Conservation (phyloP, 2,329 filamentous ascomycete species). For the Dothistroma pini region DNA sequence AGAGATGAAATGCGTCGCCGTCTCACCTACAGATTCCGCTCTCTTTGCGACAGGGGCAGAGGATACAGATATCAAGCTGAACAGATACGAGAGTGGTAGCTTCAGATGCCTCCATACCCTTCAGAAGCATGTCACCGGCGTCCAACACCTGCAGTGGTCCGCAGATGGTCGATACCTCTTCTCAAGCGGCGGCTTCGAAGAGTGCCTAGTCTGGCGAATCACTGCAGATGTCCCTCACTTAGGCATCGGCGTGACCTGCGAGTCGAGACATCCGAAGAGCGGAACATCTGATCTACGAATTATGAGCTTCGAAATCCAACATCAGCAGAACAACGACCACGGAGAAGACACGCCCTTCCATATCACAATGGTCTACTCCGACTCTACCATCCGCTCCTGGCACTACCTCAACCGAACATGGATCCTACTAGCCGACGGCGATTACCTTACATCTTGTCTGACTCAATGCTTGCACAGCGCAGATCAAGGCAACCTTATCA, state of each 20-base stretch:
- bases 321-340: conserved; percentile 17
- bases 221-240: conserved; percentile 47
- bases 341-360: conserved; percentile 42
- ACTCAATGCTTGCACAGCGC: conserved; percentile 55
- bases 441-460: conserved; percentile 59
- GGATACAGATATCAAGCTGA: conserved; percentile 74
- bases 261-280: conserved; percentile 49
- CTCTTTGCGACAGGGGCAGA: conserved; percentile 66
- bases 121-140: conserved; percentile 74
- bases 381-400: conserved; percentile 67
- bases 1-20: conserved; percentile 68
- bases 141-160: conserved; percentile 78
- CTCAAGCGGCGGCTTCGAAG: conserved; percentile 82
- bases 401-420: conserved; percentile 30
- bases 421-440: conserved; percentile 36
- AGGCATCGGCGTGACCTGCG: conserved; percentile 51
- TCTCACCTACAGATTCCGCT: conserved; percentile 34
- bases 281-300: conserved; percentile 69
- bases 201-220: conserved; percentile 82
- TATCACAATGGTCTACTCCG: conserved; percentile 74
- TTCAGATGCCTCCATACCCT: conserved; percentile 60
- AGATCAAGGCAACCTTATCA: conserved; percentile 55
- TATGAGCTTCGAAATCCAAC: conserved; percentile 66
- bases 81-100: conserved; percentile 39
- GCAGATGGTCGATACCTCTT: conserved; percentile 65